A percentile compares a stretch with the other conserved stretches of the same genome.
These are phyloP conservation scores for Medicago arabica DNA, from an alignment of 306 rosid genomes.

Conservation along the genomic window DNA sequence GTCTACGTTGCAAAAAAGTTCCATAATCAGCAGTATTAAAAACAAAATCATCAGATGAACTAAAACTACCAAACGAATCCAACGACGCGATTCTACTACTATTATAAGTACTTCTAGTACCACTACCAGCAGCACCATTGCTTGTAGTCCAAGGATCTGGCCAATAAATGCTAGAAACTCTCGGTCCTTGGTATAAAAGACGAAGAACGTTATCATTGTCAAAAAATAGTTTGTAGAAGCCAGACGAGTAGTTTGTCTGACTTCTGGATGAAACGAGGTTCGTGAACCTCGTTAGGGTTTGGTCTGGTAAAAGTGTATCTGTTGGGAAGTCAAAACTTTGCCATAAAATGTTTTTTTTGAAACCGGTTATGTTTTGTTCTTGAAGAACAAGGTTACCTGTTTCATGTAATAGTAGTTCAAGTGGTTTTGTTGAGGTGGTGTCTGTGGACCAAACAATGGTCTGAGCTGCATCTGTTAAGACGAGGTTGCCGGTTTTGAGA, in stretches of 20 bases:
- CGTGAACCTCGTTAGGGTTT: background rate
- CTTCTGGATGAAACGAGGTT: slow-evolving; percentile 25
- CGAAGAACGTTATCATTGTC: slow-evolving; percentile 6
- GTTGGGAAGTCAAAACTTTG: slow-evolving; percentile 37
- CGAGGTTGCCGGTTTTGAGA: slow-evolving; percentile 4
- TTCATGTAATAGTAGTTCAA: background rate
- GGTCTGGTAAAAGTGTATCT: slow-evolving; percentile 7
- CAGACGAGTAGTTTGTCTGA: background rate
- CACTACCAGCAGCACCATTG: slow-evolving; percentile 19
- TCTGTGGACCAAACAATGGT: background rate
- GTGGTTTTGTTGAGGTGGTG: background rate
- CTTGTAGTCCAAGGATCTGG: slow-evolving; percentile 22
- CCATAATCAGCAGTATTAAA: background rate
- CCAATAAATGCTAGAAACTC: slow-evolving; percentile 28
- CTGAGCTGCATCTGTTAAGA: slow-evolving; percentile 15
- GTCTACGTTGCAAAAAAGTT: background rate
- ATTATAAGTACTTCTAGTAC: slow-evolving; percentile 16
- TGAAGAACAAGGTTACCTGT: slow-evolving; percentile 15
- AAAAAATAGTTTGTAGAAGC: slow-evolving; percentile 20
- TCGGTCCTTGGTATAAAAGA: slow-evolving; percentile 18
- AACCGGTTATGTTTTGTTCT: background rate
- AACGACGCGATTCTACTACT: slow-evolving; percentile 1
- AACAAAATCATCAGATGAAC: slow-evolving; percentile 15
- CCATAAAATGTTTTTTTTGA: background rate
- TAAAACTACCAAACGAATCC: background rate